Percentiles rank a stretch among this genome's conserved stretches.
phyloP scores from a whole-genome alignment of 2,329 filamentous ascomycete species.

The Sporothrix brunneoviolacea region DNA sequence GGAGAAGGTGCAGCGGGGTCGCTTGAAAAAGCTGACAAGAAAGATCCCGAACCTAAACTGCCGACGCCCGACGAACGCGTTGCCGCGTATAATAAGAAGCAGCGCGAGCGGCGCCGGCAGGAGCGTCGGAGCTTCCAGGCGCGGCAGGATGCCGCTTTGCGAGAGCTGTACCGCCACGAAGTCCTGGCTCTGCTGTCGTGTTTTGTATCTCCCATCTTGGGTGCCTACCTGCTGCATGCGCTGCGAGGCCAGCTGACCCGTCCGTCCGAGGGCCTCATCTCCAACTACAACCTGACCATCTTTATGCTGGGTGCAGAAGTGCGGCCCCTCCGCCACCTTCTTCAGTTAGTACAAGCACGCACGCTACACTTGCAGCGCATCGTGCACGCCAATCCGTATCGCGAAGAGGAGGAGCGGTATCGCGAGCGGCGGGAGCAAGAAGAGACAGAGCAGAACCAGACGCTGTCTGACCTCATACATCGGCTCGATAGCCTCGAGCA shows the following conservation, averaged over 20 bases:
- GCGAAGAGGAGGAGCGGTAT: constrained; percentile 16
- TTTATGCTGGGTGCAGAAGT: constrained; percentile 85
- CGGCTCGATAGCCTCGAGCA: constrained; percentile 66
- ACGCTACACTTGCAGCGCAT: constrained; percentile 76
- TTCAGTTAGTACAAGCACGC: constrained; percentile 70
- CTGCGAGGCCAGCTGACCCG: constrained; percentile 75
- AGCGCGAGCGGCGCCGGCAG: constrained; percentile 14
- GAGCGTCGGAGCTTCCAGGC: constrained; percentile 20
- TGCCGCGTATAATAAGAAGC: constrained; percentile 9
- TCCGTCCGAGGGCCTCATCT: constrained; percentile 79
- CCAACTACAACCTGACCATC: constrained; percentile 86
- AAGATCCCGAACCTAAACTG: not conserved
- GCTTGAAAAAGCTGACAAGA: not conserved
- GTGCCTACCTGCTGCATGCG: constrained; percentile 76
- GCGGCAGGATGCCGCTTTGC: constrained; percentile 35
- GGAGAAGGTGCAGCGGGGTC: not conserved
- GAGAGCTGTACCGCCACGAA: constrained; percentile 69
- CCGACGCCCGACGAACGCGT: constrained; percentile 3
- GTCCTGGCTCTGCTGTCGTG: constrained; percentile 67
- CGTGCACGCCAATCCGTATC: constrained; percentile 49
- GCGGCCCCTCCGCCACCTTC: constrained; percentile 71
- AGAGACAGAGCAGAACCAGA: constrained; percentile 28
- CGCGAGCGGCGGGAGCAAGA: constrained; percentile 17
- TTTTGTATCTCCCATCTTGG: constrained; percentile 69
- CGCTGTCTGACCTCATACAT: constrained; percentile 50